A percentile compares a stretch with the other conserved stretches of the same genome.
phyloP scores from a whole-genome alignment of 768 basidiomycete genomes.

The Serendipita sp. region DNA sequence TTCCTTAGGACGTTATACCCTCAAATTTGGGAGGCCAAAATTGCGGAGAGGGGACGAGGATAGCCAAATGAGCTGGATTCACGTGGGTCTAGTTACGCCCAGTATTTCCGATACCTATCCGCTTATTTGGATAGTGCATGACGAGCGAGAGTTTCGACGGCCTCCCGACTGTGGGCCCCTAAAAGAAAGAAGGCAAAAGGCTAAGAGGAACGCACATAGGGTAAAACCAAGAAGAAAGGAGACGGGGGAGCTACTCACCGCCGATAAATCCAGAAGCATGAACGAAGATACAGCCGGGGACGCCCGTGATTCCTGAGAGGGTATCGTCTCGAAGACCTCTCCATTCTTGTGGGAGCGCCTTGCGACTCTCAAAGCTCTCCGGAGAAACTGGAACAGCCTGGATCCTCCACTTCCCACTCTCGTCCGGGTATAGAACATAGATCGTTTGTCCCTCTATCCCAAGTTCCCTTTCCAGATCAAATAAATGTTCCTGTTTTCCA shows the following conservation, averaged over 20 bases:
- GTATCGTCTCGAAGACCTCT: constrained; percentile 78
- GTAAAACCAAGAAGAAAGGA: background rate
- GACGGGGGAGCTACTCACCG: constrained; percentile 32
- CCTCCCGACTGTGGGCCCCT: background rate
- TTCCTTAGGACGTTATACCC: too few relatives aligned
- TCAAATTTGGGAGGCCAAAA: too few relatives aligned
- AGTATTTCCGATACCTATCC: too few relatives aligned
- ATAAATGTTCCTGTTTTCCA: constrained; percentile 85
- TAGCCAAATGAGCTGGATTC: too few relatives aligned
- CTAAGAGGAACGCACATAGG: background rate
- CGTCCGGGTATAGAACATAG: constrained; percentile 86
- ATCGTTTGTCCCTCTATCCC: constrained; percentile 40
- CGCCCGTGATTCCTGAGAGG: constrained; percentile 54
- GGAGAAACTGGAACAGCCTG: constrained; percentile 77
- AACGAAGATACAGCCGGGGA: constrained; percentile 77
- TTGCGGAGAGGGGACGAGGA: too few relatives aligned
- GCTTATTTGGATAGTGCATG: background rate
- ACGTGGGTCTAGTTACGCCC: too few relatives aligned
- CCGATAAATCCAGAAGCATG: constrained; percentile 97
- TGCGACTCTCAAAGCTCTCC: constrained; percentile 80
- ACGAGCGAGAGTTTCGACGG: background rate
- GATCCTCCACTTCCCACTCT: constrained; percentile 68
- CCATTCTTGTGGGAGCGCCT: constrained; percentile 88
- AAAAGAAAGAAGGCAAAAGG: background rate
- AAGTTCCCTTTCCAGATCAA: constrained; percentile 60